These are phyloP conservation scores for Psilocybe cubensis DNA, from an alignment of 768 basidiomycete genomes.

Conservation along the genomic window DNA sequence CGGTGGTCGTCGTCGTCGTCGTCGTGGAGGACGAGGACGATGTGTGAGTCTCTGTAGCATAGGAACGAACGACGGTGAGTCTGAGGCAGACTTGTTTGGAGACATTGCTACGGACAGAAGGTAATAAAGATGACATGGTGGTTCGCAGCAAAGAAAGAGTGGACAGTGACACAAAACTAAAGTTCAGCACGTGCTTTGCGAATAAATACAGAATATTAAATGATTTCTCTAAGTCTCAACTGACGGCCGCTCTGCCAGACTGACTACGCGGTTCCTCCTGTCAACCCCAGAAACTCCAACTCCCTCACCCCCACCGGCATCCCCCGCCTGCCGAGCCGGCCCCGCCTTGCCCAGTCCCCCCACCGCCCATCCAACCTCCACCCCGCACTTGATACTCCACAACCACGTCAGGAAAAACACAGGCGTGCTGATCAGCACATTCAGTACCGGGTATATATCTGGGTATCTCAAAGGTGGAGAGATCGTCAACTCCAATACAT, in stretches of 20 bases:
- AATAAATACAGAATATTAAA: conserved; percentile 6
- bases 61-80: conserved; percentile 37
- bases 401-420: conserved; percentile 86
- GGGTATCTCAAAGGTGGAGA: conserved; percentile 78
- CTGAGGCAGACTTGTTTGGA: conserved; percentile 19
- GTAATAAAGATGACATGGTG: conserved; percentile 21
- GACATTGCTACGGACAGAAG: conserved; percentile 19
- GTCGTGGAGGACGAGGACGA: conserved; percentile 25
- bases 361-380: conserved; percentile 83
- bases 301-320: conserved; percentile 10
- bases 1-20: conserved; percentile 18
- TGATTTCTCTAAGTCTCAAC: neutral
- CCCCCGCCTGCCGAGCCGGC: conserved; percentile 12
- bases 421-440: conserved; percentile 78
- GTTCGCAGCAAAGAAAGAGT: conserved; percentile 2
- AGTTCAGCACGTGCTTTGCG: conserved; percentile 14
- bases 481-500: conserved; percentile 64
- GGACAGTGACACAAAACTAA: conserved; percentile 8
- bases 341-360: conserved; percentile 47
- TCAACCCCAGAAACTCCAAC: neutral
- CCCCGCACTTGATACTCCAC: conserved; percentile 83
- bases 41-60: conserved; percentile 46
- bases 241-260: neutral
- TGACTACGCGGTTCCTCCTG: neutral
- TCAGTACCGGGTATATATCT: conserved; percentile 84